Evolutionary conservation across 495 filamentous ascomycete genomes (phyloP), one percentile per base, ranked within the genome.

Genomic region (Saxophila tyrrhenica): DNA sequence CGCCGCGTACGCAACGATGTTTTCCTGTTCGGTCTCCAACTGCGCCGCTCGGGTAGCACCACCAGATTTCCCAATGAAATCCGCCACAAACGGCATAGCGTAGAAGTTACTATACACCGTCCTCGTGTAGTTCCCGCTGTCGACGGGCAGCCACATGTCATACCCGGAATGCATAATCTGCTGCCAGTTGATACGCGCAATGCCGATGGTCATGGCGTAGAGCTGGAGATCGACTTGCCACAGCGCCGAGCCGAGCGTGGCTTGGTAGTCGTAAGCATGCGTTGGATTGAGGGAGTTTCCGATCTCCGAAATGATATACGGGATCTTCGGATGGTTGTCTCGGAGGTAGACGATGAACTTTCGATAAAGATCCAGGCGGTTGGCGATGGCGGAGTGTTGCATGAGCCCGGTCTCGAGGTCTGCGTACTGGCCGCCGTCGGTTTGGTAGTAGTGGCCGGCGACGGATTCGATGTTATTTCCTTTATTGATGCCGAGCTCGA

Each of bases 141-240:
- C 44, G 17, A 48, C 44, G 2, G 44, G 44, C 17, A 48, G 44
- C 44, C 22, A 48, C 44, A 48, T 48, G 22, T 21, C 23, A 22
- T 22, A 48, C 19, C 44, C 44, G 44, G 44, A 48, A 22, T 48
- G 44, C 44, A 48, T 48, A 3, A 48, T 48, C 22, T 48, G 44
- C 22, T 48, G 44, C 44, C 17, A 48, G 44, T 48, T 8, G 24
- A 48, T 48, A 23, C 44, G 44, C 17, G 44, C 44, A 16, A 48
- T 48, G 7, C 44, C 44, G 44, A 48, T 48, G 3, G 7, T 23
- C 44, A 48, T 48, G 17, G 13, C 16, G 44, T 48, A 48, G 5
- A 48, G 44, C 22, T 48, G 44, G 20, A 48, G 24, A 23, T n/a
- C n/a, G n/a, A n/a, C n/a, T n/a, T n/a, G n/a, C n/a, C n/a, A n/a